Evolutionary conservation across 495 filamentous ascomycete genomes (phyloP).

Genomic region (Acidiella bohemica): DNA sequence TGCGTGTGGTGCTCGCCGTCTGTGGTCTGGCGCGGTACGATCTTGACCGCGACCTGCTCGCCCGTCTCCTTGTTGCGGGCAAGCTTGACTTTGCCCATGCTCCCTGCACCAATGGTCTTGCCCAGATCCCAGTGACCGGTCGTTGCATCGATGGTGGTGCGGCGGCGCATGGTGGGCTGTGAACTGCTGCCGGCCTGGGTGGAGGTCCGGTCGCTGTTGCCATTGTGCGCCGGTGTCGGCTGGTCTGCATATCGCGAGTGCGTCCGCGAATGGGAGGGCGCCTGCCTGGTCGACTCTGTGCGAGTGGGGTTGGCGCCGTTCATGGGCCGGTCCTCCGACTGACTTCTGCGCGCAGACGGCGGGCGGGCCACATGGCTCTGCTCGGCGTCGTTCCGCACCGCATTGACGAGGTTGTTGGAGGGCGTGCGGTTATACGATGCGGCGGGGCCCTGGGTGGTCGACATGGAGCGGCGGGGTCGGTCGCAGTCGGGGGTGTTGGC

Average conservation of each 20-base stretch:
- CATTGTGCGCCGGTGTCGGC: slow-evolving; percentile 23
- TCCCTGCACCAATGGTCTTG: slow-evolving; percentile 94
- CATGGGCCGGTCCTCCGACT: slow-evolving; percentile 37
- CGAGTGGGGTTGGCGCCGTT: slow-evolving; percentile 30
- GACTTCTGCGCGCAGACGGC: slow-evolving; percentile 38
- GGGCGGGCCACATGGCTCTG: slow-evolving; percentile 38
- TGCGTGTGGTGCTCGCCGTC: slow-evolving; percentile 64
- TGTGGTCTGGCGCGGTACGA: slow-evolving; percentile 79
- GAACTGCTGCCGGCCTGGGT: slow-evolving; percentile 13
- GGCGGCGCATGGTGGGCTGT: slow-evolving; percentile 43
- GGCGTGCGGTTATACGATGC: slow-evolving; percentile 35
- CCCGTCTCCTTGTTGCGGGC: slow-evolving; percentile 63
- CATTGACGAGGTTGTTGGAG: slow-evolving; percentile 37
- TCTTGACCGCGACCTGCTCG: slow-evolving; percentile 77
- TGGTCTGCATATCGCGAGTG: slow-evolving; percentile 40
- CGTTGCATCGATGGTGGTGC: slow-evolving; percentile 69
- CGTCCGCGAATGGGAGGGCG: slow-evolving; percentile 33
- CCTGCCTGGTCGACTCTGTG: slow-evolving; percentile 36
- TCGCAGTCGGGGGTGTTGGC: slow-evolving; percentile 19
- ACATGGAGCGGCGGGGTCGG: slow-evolving; percentile 44
- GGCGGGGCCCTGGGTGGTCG: slow-evolving; percentile 37
- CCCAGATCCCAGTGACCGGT: slow-evolving; percentile 85
- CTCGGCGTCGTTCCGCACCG: slow-evolving; percentile 47
- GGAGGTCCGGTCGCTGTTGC: neutral
- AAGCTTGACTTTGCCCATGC: slow-evolving; percentile 98